phyloP scores from a whole-genome alignment of 257 asterid genomes.

The Solanum virginianum region DNA sequence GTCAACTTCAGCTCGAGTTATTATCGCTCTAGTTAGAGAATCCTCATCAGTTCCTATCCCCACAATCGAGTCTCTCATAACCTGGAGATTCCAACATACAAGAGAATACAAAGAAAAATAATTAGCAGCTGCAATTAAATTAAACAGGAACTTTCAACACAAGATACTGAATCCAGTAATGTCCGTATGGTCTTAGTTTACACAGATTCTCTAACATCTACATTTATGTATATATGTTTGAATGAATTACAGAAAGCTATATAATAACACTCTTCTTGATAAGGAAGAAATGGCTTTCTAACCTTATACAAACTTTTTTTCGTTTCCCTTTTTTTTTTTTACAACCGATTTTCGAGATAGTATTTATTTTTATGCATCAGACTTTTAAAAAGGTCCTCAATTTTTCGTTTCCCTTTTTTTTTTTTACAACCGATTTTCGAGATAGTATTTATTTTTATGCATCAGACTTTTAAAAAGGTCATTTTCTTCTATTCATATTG shows the following conservation, averaged over 20 bases:
- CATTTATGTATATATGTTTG: not conserved
- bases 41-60: slow-evolving; percentile 82
- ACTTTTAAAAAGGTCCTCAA: too few relatives aligned
- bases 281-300: too few relatives aligned
- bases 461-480: too few relatives aligned
- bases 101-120: not conserved
- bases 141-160: not conserved
- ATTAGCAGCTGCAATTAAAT: not conserved
- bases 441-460: too few relatives aligned
- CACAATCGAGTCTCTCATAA: slow-evolving; percentile 35
- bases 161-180: not conserved
- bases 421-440: too few relatives aligned
- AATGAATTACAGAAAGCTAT: not conserved
- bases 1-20: slow-evolving; percentile 66
- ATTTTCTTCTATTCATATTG: too few relatives aligned
- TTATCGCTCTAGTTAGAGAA: slow-evolving; percentile 61
- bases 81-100: slow-evolving; percentile 19
- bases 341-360: too few relatives aligned
- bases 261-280: not conserved
- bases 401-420: too few relatives aligned
- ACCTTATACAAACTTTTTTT: too few relatives aligned
- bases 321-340: too few relatives aligned
- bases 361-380: too few relatives aligned
- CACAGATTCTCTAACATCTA: not conserved
- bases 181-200: not conserved